Conservation (phyloP, 345 rosid genomes). For the Lepidium africanum region DNA sequence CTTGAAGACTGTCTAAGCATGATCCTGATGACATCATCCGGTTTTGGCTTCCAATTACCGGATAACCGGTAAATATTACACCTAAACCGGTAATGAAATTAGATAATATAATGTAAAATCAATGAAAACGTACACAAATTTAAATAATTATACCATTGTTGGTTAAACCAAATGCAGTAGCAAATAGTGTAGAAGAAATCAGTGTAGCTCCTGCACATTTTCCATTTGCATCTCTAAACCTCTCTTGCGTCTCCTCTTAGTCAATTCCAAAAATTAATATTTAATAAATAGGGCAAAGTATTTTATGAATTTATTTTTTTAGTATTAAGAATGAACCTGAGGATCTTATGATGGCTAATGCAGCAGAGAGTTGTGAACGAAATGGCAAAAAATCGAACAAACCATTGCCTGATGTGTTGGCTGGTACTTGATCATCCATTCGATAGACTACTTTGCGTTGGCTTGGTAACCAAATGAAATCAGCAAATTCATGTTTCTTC, state of each 20-base stretch:
- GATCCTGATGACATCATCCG: conserved; percentile 75
- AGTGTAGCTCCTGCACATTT: conserved; percentile 34
- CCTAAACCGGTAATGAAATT: too few relatives aligned
- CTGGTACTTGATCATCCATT: conserved; percentile 49
- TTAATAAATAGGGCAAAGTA: background rate
- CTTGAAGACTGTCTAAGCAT: conserved; percentile 60
- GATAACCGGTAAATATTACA: conserved; percentile 49
- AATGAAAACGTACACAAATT: background rate
- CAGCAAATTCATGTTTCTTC: conserved; percentile 59
- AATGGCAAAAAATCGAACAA: conserved; percentile 51
- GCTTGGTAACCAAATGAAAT: conserved; percentile 65
- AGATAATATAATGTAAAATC: background rate
- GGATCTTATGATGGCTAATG: conserved; percentile 34
- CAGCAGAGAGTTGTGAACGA: conserved; percentile 38
- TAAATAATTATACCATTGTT: conserved; percentile 39
- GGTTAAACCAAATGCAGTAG: conserved; percentile 45
- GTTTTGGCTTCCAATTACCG: conserved; percentile 67
- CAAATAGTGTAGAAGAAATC: conserved; percentile 22
- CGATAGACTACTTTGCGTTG: conserved; percentile 58
- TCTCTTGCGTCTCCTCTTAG: conserved; percentile 53
- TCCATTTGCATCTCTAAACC: conserved; percentile 27
- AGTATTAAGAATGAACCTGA: conserved; percentile 32
- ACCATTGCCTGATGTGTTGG: conserved; percentile 43
- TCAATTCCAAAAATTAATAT: background rate
- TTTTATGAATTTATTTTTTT: background rate